Percentiles rank a stretch among this genome's conserved stretches.
These are phyloP conservation scores for Pinus taeda DNA, from an alignment of 75 land plant species.

Conservation along the genomic window DNA sequence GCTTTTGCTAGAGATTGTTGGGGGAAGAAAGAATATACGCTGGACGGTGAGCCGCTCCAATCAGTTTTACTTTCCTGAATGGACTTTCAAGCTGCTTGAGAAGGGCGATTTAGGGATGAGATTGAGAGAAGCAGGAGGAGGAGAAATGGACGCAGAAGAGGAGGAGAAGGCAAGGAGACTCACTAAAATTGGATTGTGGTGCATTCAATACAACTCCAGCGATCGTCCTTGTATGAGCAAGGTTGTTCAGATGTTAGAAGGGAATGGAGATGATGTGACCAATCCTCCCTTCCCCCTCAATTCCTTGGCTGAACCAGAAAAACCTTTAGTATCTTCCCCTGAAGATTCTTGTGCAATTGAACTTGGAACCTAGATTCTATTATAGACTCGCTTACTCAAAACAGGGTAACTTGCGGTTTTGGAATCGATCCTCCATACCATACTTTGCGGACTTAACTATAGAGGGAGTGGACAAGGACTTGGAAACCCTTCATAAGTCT, in stretches of 20 bases:
- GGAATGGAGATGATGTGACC: constrained; percentile 1
- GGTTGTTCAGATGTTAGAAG: constrained; percentile 23
- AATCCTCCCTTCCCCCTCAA: constrained; percentile 10
- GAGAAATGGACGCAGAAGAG: background rate
- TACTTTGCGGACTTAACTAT: no score
- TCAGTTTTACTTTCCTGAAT: constrained; percentile 4
- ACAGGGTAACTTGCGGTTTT: no score
- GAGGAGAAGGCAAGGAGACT: background rate
- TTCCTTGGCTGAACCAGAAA: constrained; percentile 10
- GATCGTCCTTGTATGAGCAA: constrained; percentile 15
- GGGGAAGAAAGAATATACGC: no score
- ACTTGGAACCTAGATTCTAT: no score
- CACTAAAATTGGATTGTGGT: constrained; percentile 20
- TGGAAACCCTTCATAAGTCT: no score
- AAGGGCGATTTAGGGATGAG: background rate
- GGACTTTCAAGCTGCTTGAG: background rate
- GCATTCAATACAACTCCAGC: constrained; percentile 13
- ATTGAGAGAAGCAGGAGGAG: background rate
- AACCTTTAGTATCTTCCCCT: no score
- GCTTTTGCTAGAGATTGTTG: no score
- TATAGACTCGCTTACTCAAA: no score
- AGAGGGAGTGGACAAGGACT: no score
- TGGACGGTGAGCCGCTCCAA: no score
- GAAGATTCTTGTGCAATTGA: no score
- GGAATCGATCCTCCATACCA: no score